These are phyloP conservation scores for Diaporthe sp. DNA, from an alignment of 2,329 filamentous ascomycete species.

Conservation along the genomic window DNA sequence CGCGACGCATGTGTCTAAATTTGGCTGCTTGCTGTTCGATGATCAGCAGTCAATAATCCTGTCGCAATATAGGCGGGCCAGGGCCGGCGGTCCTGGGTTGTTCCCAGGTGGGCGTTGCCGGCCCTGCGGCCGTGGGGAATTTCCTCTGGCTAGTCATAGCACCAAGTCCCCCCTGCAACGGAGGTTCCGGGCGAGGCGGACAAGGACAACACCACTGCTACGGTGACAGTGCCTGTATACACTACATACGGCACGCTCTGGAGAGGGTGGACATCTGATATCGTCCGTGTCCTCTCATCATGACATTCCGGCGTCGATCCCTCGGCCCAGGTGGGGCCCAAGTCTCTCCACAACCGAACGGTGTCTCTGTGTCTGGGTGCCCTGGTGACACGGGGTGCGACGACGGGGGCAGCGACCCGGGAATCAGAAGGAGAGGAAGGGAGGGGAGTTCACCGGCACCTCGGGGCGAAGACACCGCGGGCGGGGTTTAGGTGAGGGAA, in stretches of 20 bases:
- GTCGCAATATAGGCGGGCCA: constrained; percentile 28
- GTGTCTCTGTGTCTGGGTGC: constrained; percentile 18
- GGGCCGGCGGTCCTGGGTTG: constrained; percentile 17
- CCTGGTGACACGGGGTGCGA: constrained; percentile 17
- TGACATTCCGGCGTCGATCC: constrained; percentile 28
- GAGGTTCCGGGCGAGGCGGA: constrained; percentile 19
- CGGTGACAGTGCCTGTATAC: constrained; percentile 11
- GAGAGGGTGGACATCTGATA: background rate
- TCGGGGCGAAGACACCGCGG: constrained; percentile 28
- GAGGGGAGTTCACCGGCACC: constrained; percentile 6
- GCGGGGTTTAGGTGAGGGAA: background rate
- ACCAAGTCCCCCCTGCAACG: constrained; percentile 14
- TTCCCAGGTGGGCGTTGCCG: constrained; percentile 24
- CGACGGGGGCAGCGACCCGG: constrained; percentile 22
- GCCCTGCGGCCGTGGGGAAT: constrained; percentile 24
- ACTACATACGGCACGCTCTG: background rate
- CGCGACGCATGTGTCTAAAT: constrained; percentile 19
- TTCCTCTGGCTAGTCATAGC: constrained; percentile 22
- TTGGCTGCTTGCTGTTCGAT: background rate
- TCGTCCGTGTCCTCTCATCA: constrained; percentile 12
- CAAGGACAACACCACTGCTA: background rate
- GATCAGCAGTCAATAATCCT: constrained; percentile 26
- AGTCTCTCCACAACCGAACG: constrained; percentile 29
- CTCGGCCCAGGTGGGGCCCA: constrained; percentile 20
- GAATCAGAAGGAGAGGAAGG: background rate